phyloP scores from a whole-genome alignment of 306 rosid species.

The Pyrus betulifolia region DNA sequence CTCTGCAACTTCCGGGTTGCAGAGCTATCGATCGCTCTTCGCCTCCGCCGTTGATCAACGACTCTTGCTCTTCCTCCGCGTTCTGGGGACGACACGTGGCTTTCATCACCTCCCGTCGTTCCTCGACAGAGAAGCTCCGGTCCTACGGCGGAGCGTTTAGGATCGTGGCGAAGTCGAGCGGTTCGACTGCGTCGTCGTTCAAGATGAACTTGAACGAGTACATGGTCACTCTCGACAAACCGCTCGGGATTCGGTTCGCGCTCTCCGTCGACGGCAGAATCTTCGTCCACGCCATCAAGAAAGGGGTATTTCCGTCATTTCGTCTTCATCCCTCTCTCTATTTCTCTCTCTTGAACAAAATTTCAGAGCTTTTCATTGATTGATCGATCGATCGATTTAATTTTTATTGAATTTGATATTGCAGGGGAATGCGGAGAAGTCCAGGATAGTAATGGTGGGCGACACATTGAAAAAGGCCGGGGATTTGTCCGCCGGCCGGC shows the following conservation, averaged over 20 bases:
- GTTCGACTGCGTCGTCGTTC: slow-evolving; percentile 17
- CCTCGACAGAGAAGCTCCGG: slow-evolving; percentile 11
- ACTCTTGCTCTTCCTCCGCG: slow-evolving; percentile 15
- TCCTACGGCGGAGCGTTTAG: slow-evolving; percentile 23
- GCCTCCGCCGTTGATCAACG: slow-evolving; percentile 9
- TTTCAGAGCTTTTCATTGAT: neutral
- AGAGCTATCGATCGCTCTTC: slow-evolving; percentile 17
- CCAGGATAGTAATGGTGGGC: slow-evolving; percentile 89
- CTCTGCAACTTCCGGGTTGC: slow-evolving; percentile 38
- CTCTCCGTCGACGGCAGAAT: slow-evolving; percentile 69
- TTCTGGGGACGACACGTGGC: slow-evolving; percentile 34
- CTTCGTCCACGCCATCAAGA: slow-evolving; percentile 74
- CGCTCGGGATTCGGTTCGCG: slow-evolving; percentile 83
- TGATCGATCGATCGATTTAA: neutral
- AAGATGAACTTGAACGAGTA: slow-evolving; percentile 86
- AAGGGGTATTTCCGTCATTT: slow-evolving; percentile 48
- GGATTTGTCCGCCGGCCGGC: slow-evolving; percentile 50
- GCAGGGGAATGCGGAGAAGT: slow-evolving; percentile 88
- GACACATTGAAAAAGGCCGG: slow-evolving; percentile 83
- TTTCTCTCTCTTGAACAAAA: neutral
- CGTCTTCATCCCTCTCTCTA: neutral
- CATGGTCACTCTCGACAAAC: slow-evolving; percentile 79
- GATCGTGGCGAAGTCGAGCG: slow-evolving; percentile 44
- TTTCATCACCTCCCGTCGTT: slow-evolving; percentile 1
- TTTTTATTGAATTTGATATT: neutral